Conservation (phyloP, 192 early-diverging fungal species). For the Umbelopsis ramanniana region DNA sequence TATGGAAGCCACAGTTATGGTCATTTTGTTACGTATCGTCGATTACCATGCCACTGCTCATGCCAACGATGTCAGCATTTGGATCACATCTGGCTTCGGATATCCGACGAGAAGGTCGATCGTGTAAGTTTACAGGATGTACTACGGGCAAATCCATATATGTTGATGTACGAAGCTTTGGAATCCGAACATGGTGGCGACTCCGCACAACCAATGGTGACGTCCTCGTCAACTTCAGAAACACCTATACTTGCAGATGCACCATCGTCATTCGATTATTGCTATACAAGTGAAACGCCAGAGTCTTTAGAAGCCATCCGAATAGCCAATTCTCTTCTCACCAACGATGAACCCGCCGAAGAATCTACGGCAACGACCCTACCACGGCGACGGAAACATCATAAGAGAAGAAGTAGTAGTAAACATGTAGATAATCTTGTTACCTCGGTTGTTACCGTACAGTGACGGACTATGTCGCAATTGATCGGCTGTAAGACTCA, state of each 20-base stretch:
- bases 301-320: constrained; percentile 7
- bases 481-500: not conserved
- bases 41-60: constrained; percentile 41
- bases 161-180: constrained; percentile 66
- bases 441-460: not conserved
- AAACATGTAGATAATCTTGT: constrained; percentile 9
- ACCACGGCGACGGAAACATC: not conserved
- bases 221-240: not conserved
- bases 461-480: not conserved
- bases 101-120: constrained; percentile 75
- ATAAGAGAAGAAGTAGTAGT: constrained; percentile 5
- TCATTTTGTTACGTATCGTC: constrained; percentile 79
- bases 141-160: constrained; percentile 72
- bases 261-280: not conserved
- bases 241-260: not conserved
- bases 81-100: constrained; percentile 63
- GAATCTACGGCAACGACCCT: not conserved
- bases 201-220: not conserved
- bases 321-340: constrained; percentile 29
- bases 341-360: constrained; percentile 1
- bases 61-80: constrained; percentile 36
- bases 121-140: constrained; percentile 60
- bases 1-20: constrained; percentile 77
- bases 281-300: constrained; percentile 9
- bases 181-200: not conserved